Percentiles rank a stretch among this genome's conserved stretches.
These are phyloP conservation scores for Helotiales sp. DNA, from an alignment of 2,329 filamentous ascomycete species.

Conservation along the genomic window DNA sequence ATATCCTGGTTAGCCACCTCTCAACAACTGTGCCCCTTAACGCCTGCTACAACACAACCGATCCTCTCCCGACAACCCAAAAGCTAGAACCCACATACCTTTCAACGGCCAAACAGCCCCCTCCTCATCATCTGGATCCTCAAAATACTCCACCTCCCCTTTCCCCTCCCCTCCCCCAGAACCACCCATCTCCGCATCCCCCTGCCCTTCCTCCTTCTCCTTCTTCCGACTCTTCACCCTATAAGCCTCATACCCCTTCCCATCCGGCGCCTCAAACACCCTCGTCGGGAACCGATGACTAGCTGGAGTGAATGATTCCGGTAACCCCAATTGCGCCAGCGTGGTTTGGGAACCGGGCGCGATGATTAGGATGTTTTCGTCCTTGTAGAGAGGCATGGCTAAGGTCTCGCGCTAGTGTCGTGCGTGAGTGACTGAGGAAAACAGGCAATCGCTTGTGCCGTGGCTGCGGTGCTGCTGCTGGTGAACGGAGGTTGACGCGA, in stretches of 20 bases:
- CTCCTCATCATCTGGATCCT: conserved; percentile 84
- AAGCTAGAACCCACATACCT: conserved; percentile 44
- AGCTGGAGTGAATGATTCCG: conserved; percentile 71
- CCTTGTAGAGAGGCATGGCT: conserved; percentile 36
- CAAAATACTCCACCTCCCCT: conserved; percentile 73
- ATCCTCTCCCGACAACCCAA: too few species aligned
- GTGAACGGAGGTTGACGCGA: too few species aligned
- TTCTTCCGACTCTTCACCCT: conserved; percentile 69
- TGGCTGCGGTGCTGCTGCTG: too few species aligned
- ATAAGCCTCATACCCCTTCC: conserved; percentile 78
- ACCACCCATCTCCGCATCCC: conserved; percentile 36
- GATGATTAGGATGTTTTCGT: conserved; percentile 41
- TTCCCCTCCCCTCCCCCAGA: conserved; percentile 32
- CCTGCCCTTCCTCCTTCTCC: conserved; percentile 36
- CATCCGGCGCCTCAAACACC: conserved; percentile 83
- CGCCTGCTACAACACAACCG: too few species aligned
- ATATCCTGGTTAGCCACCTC: conserved; percentile 17
- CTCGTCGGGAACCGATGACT: conserved; percentile 82
- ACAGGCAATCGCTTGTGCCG: too few species aligned
- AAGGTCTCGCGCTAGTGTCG: too few species aligned
- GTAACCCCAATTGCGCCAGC: conserved; percentile 36
- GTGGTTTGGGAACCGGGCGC: conserved; percentile 43
- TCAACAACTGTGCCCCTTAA: too few species aligned
- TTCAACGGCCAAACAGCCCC: conserved; percentile 86
- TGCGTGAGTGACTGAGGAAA: too few species aligned